Percentiles rank a stretch among this genome's conserved stretches.
Conservation (phyloP, 2,329 filamentous ascomycete genomes). For the Beauveria caledonica region DNA sequence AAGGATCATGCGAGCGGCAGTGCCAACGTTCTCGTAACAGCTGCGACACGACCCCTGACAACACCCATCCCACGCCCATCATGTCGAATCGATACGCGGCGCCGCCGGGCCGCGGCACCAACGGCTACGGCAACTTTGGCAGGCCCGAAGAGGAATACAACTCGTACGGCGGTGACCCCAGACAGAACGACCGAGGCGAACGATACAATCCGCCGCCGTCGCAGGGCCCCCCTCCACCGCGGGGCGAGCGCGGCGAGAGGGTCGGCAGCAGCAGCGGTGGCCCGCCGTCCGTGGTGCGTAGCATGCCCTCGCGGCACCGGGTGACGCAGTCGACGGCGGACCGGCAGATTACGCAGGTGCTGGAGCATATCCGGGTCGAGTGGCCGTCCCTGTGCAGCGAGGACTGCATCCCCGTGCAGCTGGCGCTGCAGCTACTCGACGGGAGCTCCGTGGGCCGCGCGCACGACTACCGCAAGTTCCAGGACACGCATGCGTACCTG, state of each 20-base stretch:
- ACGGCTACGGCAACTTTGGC: constrained; percentile 37
- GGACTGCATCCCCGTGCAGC: constrained; percentile 85
- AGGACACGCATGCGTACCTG: constrained; percentile 76
- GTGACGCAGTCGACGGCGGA: constrained; percentile 42
- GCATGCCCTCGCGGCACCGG: constrained; percentile 28
- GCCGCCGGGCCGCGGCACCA: constrained; percentile 27
- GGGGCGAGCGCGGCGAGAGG: constrained; percentile 24
- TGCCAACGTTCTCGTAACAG: constrained; percentile 14
- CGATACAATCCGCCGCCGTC: constrained; percentile 18
- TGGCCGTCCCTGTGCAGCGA: constrained; percentile 89
- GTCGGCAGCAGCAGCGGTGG: constrained; percentile 31
- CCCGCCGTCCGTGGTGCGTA: constrained; percentile 23
- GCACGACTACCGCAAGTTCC: constrained; percentile 78
- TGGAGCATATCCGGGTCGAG: constrained; percentile 76
- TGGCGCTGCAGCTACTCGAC: constrained; percentile 92
- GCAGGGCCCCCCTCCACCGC: constrained; percentile 17
- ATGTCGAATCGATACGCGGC: constrained; percentile 46
- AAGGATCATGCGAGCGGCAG: constrained; percentile 18
- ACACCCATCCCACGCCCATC: constrained; percentile 15
- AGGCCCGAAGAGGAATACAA: constrained; percentile 39
- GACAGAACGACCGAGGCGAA: neutral
- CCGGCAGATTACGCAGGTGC: constrained; percentile 52
- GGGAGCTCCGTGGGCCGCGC: constrained; percentile 87
- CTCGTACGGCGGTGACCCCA: constrained; percentile 36
- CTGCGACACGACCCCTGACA: constrained; percentile 12